Percentiles rank a stretch among this genome's conserved stretches.
Conservation (phyloP, 2,329 filamentous ascomycete genomes). For the Fusarium redolens region DNA sequence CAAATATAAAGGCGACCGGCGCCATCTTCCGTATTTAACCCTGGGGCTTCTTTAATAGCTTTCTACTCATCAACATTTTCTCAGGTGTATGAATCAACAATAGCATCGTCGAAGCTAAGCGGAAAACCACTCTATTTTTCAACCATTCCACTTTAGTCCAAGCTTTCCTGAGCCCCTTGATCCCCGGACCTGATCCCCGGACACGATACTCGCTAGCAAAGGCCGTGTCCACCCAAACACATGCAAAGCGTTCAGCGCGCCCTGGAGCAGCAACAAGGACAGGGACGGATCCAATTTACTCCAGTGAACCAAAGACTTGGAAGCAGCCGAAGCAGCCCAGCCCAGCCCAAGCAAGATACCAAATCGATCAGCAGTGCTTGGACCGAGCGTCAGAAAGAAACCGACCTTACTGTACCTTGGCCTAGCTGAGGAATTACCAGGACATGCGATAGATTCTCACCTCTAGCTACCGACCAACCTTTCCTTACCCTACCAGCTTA, state of each 20-base stretch:
- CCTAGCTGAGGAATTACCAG: constrained; percentile 7
- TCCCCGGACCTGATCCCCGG: constrained; percentile 38
- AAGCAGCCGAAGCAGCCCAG: constrained; percentile 17
- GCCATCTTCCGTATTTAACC: background rate
- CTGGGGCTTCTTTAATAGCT: background rate
- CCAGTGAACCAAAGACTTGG: constrained; percentile 39
- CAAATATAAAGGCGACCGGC: background rate
- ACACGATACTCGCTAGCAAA: constrained; percentile 27
- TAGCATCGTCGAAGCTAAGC: constrained; percentile 21
- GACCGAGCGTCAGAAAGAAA: constrained; percentile 10
- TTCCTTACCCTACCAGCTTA: constrained; percentile 2
- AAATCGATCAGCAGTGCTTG: constrained; percentile 29
- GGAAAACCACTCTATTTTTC: constrained; percentile 18
- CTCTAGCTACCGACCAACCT: background rate
- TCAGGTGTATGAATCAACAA: constrained; percentile 9
- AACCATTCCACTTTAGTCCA: constrained; percentile 38
- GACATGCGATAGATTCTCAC: constrained; percentile 4
- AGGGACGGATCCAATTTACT: constrained; percentile 34
- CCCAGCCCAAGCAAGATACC: constrained; percentile 14
- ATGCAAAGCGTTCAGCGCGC: constrained; percentile 23
- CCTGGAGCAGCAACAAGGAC: constrained; percentile 30
- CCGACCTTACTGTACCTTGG: background rate
- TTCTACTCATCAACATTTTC: background rate
- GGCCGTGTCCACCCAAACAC: constrained; percentile 34
- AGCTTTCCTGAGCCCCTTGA: constrained; percentile 41